Percentiles rank a stretch among this genome's conserved stretches.
phyloP scores from a whole-genome alignment of 345 rosid species.

The Fremontodendron californicum region DNA sequence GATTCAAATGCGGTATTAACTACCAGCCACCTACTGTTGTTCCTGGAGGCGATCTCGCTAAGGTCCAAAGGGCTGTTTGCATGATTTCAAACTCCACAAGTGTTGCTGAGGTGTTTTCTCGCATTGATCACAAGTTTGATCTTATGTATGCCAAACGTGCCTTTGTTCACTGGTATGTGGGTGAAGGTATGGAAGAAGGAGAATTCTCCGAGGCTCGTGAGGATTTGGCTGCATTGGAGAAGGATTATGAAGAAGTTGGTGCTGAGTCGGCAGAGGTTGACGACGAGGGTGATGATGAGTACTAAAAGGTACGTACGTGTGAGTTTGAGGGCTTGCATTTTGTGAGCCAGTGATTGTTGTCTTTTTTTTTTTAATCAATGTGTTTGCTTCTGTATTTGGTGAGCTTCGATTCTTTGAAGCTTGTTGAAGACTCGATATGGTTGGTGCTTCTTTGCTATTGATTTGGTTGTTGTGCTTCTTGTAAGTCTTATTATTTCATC shows the following conservation, averaged over 20 bases:
- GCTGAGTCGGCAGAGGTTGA: background rate
- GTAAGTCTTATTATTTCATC: no score
- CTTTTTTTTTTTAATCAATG: background rate
- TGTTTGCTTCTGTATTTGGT: background rate
- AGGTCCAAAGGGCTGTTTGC: background rate
- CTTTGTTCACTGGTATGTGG: background rate
- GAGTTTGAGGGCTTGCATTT: background rate
- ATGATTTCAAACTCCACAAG: background rate
- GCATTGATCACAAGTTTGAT: background rate
- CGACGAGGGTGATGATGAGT: background rate
- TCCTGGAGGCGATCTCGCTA: background rate
- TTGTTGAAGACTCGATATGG: no score
- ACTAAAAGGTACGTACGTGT: background rate
- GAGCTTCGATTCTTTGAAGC: background rate
- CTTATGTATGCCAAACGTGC: background rate
- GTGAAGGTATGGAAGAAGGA: background rate
- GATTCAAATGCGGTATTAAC: background rate
- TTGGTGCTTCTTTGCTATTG: no score
- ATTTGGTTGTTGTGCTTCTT: no score
- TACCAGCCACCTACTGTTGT: background rate
- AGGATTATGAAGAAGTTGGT: background rate
- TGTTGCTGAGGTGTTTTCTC: background rate
- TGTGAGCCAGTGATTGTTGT: background rate
- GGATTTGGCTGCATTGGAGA: background rate
- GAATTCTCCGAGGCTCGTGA: background rate